phyloP scores from a whole-genome alignment of 345 rosid species.

The Sonneratia alba region DNA sequence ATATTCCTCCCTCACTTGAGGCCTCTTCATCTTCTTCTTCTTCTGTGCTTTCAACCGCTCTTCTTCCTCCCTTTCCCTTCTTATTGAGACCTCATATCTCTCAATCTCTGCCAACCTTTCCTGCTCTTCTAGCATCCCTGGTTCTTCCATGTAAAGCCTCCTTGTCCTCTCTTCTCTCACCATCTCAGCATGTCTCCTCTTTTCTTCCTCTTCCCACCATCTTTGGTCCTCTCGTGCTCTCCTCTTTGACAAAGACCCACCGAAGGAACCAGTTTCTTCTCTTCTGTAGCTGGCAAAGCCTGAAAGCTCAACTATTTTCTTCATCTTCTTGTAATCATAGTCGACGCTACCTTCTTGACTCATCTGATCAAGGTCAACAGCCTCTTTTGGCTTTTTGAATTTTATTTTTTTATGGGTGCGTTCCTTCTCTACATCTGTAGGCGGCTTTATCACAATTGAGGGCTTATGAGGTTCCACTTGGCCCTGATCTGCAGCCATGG shows the following conservation, averaged over 20 bases:
- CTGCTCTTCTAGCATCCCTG: constrained; percentile 46
- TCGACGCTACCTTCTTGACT: constrained; percentile 66
- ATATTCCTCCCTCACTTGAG: constrained; percentile 50
- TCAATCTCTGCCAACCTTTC: constrained; percentile 58
- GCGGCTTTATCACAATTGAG: constrained; percentile 76
- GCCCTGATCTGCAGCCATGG: constrained; percentile 43
- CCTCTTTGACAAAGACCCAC: constrained; percentile 40
- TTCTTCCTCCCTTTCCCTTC: constrained; percentile 85
- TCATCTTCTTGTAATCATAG: constrained; percentile 60
- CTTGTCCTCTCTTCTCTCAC: constrained; percentile 40
- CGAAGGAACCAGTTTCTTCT: constrained; percentile 29
- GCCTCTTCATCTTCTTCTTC: constrained; percentile 63
- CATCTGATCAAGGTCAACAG: constrained; percentile 53
- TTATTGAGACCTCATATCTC: constrained; percentile 58
- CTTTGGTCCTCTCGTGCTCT: constrained; percentile 54
- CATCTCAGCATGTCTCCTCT: constrained; percentile 45
- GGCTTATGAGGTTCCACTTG: constrained; percentile 59
- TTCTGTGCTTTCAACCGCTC: constrained; percentile 64
- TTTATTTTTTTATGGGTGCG: constrained; percentile 66
- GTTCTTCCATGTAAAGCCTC: constrained; percentile 30
- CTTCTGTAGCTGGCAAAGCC: constrained; percentile 44
- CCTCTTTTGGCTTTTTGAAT: constrained; percentile 66
- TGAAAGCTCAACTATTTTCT: constrained; percentile 70
- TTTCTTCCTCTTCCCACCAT: constrained; percentile 77
- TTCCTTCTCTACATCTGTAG: constrained; percentile 53